phyloP scores from a whole-genome alignment of 495 filamentous ascomycete genomes.

The Apiosordaria backusii region DNA sequence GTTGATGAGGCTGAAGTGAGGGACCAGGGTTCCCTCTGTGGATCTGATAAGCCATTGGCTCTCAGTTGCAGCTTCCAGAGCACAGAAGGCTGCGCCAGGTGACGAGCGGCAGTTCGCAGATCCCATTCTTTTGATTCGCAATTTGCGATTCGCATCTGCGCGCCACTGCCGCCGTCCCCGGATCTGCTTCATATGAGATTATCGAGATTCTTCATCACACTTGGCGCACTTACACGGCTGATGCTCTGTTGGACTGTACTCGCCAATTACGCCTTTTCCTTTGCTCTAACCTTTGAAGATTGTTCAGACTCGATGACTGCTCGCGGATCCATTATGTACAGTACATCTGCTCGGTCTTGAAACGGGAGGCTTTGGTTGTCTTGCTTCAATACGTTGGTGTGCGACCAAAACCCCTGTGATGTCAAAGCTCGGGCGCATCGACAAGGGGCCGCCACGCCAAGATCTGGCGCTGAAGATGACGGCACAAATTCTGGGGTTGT shows the following conservation, averaged over 20 bases:
- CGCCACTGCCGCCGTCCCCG: background rate
- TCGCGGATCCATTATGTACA: background rate
- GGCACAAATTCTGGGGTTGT: background rate
- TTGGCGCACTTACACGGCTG: background rate
- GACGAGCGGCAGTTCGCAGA: background rate
- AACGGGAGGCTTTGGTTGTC: background rate
- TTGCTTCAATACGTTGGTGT: background rate
- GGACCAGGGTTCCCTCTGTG: background rate
- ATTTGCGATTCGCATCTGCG: background rate
- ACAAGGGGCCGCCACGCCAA: slow-evolving; percentile 1
- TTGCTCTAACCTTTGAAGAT: too few relatives aligned
- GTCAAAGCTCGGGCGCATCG: background rate
- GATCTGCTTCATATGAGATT: background rate
- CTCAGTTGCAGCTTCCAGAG: background rate
- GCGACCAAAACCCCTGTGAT: background rate
- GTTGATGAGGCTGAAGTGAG: background rate
- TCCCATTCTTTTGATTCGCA: background rate
- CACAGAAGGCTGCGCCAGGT: background rate
- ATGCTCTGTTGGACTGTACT: too few relatives aligned
- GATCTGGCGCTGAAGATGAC: background rate
- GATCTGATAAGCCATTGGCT: background rate
- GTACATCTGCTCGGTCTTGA: background rate
- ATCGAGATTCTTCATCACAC: background rate
- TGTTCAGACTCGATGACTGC: too few relatives aligned
- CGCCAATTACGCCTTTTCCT: too few relatives aligned